Evolutionary conservation across 805 yeast species (phyloP).

Genomic region (Saccharomyces jurei): DNA sequence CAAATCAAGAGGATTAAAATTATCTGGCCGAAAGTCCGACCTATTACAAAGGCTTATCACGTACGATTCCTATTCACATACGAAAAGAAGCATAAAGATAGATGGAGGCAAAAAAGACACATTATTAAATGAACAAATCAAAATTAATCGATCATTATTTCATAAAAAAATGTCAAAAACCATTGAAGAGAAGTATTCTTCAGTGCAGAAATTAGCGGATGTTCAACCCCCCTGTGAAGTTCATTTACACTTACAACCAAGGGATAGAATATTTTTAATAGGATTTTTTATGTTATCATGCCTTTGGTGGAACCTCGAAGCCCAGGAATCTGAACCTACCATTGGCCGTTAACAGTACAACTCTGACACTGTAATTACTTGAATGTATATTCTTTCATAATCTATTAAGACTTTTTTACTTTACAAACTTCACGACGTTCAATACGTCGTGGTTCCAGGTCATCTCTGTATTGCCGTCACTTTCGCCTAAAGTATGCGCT

Average conservation of each 20-base stretch:
- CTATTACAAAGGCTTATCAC: conserved; percentile 32
- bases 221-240: background rate
- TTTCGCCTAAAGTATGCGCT: background rate
- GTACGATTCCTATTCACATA: background rate
- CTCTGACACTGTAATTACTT: background rate
- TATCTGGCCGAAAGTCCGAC: conserved; percentile 55
- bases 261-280: background rate
- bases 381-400: background rate
- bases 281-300: background rate
- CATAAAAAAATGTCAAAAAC: background rate
- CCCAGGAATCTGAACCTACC: background rate
- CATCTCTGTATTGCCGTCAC: background rate
- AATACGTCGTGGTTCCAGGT: background rate
- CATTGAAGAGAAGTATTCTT: background rate
- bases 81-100: background rate
- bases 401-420: background rate
- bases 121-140: background rate
- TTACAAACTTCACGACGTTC: background rate
- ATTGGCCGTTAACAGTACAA: background rate
- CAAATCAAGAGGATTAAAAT: conserved; percentile 48
- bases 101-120: background rate
- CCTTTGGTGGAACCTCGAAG: background rate
- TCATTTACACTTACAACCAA: background rate
- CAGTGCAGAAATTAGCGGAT: background rate
- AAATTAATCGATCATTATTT: background rate